These are phyloP conservation scores for Rhododendron simsii DNA, from an alignment of 148 eudicot species.

Conservation along the genomic window DNA sequence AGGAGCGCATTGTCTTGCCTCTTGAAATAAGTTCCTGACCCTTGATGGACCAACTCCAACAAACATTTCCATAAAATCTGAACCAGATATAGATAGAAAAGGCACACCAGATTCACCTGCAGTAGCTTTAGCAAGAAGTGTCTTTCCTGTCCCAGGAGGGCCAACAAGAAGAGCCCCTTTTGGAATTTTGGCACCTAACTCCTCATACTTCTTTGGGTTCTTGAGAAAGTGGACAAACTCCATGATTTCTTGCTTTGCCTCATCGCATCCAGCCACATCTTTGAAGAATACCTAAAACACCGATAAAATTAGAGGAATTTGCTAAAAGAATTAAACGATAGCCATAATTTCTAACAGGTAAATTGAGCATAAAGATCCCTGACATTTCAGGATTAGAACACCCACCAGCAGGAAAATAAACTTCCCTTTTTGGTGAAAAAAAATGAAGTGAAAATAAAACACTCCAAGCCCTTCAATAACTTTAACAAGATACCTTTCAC, in stretches of 20 bases:
- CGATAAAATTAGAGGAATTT: neutral
- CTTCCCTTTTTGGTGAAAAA: neutral
- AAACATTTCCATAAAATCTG: conserved; percentile 80
- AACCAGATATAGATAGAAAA: conserved; percentile 59
- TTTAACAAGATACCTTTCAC: neutral
- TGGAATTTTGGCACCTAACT: conserved; percentile 65
- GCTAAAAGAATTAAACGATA: neutral
- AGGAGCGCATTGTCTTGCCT: conserved; percentile 64
- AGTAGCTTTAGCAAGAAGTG: conserved; percentile 67
- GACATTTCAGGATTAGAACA: neutral
- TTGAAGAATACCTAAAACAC: conserved; percentile 44
- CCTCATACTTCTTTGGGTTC: conserved; percentile 62
- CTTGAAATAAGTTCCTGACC: conserved; percentile 59
- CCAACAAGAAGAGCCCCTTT: conserved; percentile 72
- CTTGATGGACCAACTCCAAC: conserved; percentile 73
- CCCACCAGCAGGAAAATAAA: neutral
- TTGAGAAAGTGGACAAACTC: conserved; percentile 59
- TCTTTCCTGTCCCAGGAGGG: conserved; percentile 80
- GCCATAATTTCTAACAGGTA: neutral
- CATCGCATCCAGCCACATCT: conserved; percentile 74
- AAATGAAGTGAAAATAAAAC: neutral
- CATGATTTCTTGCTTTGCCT: conserved; percentile 71
- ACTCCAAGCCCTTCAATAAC: neutral
- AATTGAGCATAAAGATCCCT: neutral
- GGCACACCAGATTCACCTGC: conserved; percentile 73